phyloP scores from a whole-genome alignment of 2,329 filamentous ascomycete species.

The Microthyrium microscopicum region DNA sequence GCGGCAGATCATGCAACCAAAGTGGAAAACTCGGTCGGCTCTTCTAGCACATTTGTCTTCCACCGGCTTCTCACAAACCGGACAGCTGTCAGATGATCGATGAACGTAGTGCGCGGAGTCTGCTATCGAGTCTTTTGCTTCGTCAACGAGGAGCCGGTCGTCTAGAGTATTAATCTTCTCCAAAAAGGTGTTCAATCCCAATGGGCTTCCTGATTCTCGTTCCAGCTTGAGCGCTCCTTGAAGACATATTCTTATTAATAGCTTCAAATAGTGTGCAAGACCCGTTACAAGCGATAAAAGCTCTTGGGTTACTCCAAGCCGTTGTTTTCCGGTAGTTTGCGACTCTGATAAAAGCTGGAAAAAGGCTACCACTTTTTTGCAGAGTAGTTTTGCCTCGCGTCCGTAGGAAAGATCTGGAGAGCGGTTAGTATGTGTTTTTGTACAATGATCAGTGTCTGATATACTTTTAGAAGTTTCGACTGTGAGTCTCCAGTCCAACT shows the following conservation, averaged over 20 bases:
- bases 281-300: slow-evolving; percentile 94
- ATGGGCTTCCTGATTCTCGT: slow-evolving; percentile 57
- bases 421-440: neutral
- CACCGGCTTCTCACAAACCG: slow-evolving; percentile 66
- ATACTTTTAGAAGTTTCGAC: slow-evolving; percentile 58
- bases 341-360: slow-evolving; percentile 90
- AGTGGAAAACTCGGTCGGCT: slow-evolving; percentile 67
- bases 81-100: slow-evolving; percentile 55
- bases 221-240: slow-evolving; percentile 87
- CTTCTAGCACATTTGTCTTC: slow-evolving; percentile 80
- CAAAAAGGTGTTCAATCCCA: slow-evolving; percentile 68
- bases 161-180: slow-evolving; percentile 76
- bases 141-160: slow-evolving; percentile 45
- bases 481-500: slow-evolving; percentile 58
- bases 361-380: slow-evolving; percentile 98
- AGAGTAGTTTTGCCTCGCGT: slow-evolving; percentile 94
- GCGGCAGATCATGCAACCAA: slow-evolving; percentile 54
- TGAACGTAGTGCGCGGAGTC: slow-evolving; percentile 27
- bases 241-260: slow-evolving; percentile 89
- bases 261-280: slow-evolving; percentile 90
- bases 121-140: slow-evolving; percentile 34
- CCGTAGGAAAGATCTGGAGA: slow-evolving; percentile 69
- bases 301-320: slow-evolving; percentile 92
- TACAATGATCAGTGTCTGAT: slow-evolving; percentile 14
- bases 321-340: slow-evolving; percentile 75